Evolutionary conservation across 371 early-diverging fungal genomes (phyloP).

Genomic region (Chytridium lagenaria): DNA sequence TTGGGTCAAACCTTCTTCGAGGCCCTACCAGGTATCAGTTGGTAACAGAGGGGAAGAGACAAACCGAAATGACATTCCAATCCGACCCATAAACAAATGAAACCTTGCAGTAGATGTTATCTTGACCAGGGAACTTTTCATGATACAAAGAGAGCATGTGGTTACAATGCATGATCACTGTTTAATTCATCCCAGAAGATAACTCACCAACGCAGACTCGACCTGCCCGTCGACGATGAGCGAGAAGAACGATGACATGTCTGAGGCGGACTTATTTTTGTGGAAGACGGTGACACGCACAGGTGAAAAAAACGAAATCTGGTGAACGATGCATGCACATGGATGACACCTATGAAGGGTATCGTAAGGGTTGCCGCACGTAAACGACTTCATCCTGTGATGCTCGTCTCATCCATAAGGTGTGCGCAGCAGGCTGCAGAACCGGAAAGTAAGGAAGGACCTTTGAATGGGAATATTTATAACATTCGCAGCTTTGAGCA

Average conservation of each 20-base stretch:
- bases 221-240: slow-evolving; percentile 53
- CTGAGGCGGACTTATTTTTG: neutral
- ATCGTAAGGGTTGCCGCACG: neutral
- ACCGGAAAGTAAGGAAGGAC: neutral
- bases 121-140: slow-evolving; percentile 54
- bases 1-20: slow-evolving; percentile 65
- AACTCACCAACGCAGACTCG: slow-evolving; percentile 50
- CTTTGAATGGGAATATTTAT: neutral
- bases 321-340: neutral
- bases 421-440: neutral
- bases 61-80: slow-evolving; percentile 54
- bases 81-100: slow-evolving; percentile 57
- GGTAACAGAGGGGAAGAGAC: neutral
- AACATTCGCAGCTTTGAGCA: neutral
- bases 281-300: neutral
- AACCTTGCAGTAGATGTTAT: slow-evolving; percentile 63
- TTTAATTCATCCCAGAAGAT: neutral
- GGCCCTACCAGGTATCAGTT: slow-evolving; percentile 37
- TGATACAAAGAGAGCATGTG: slow-evolving; percentile 22
- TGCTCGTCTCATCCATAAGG: neutral
- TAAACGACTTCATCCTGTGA: neutral
- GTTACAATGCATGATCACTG: neutral
- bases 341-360: neutral
- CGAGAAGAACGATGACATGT: slow-evolving; percentile 45
- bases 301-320: neutral